A percentile compares a stretch with the other conserved stretches of the same genome.
Evolutionary conservation across 495 filamentous ascomycete genomes (phyloP).

Genomic region (Penicillium roqueforti): DNA sequence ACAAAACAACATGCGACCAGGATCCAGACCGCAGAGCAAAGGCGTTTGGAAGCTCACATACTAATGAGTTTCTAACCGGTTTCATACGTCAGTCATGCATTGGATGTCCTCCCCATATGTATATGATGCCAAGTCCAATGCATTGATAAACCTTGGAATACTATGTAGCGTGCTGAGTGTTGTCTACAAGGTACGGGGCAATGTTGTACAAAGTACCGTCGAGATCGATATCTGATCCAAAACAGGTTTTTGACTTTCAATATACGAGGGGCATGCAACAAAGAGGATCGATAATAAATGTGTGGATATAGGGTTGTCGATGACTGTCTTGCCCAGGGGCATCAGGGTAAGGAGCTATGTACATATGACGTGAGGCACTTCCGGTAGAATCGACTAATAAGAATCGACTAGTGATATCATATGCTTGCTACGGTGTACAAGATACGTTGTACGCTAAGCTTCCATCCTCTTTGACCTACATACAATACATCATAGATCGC

Average conservation of each 20-base stretch:
- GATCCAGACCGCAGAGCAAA: too few species aligned
- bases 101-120: background rate
- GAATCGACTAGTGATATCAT: slow-evolving; percentile 8
- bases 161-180: background rate
- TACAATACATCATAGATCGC: background rate
- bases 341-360: background rate
- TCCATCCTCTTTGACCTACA: background rate
- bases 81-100: background rate
- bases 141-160: background rate
- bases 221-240: background rate
- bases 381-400: too few species aligned
- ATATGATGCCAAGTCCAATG: background rate
- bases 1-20: background rate
- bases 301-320: background rate
- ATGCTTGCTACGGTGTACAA: background rate
- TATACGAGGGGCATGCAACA: background rate
- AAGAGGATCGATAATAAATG: background rate
- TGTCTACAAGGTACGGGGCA: background rate
- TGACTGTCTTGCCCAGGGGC: background rate
- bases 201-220: background rate
- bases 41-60: background rate
- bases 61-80: background rate
- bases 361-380: background rate
- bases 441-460: background rate
- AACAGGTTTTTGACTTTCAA: slow-evolving; percentile 4